Conservation (phyloP, 345 rosid genomes). For the Microcos paniculata region DNA sequence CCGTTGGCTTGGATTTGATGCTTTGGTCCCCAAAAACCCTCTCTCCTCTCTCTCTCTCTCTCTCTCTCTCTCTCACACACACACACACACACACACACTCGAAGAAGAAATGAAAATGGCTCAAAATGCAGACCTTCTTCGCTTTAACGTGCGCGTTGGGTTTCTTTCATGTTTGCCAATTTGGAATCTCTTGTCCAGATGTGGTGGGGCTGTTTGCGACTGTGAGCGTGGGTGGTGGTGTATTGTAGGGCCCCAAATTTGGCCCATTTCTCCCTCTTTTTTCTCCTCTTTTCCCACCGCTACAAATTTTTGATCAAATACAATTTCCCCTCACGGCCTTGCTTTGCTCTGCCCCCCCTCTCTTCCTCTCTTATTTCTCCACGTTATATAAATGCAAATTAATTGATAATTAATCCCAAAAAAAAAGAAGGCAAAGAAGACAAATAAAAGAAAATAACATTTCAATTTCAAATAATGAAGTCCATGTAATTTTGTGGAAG, state of each 20-base stretch:
- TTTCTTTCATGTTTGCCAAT: constrained; percentile 43
- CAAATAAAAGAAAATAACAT: background rate
- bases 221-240: constrained; percentile 1
- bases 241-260: constrained; percentile 23
- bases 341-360: too few relatives aligned
- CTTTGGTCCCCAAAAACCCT: constrained; percentile 38
- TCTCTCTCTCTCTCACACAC: background rate
- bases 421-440: background rate
- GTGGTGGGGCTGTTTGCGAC: constrained; percentile 15
- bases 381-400: constrained; percentile 1
- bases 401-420: background rate
- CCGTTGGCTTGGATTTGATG: constrained; percentile 33
- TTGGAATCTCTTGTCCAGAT: constrained; percentile 39
- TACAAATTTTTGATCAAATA: background rate
- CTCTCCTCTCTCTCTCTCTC: constrained; percentile 3
- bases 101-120: too few relatives aligned
- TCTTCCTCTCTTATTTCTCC: background rate
- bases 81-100: too few relatives aligned
- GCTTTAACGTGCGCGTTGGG: constrained; percentile 43
- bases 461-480: background rate
- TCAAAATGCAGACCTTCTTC: background rate
- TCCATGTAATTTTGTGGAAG: background rate
- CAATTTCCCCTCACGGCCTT: background rate
- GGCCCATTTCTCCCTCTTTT: background rate
- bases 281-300: background rate